These are phyloP conservation scores for Mucuna pruriens DNA, from an alignment of 306 rosid genomes.

Conservation along the genomic window DNA sequence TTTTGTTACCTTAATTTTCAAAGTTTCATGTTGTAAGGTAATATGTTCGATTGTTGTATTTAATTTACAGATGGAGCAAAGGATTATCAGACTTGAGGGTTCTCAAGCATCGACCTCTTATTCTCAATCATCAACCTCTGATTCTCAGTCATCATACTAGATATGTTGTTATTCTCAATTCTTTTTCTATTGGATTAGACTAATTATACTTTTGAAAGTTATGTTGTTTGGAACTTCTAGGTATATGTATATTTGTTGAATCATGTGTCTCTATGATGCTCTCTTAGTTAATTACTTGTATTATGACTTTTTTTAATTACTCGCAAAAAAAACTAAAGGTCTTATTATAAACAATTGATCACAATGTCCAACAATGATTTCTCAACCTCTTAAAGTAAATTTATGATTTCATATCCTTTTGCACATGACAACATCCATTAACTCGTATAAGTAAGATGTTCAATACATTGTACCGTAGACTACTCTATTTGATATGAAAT, in stretches of 20 bases:
- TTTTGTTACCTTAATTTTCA: background rate
- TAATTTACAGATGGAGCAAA: slow-evolving; percentile 58
- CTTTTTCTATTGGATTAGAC: slow-evolving; percentile 7
- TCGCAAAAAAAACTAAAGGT: background rate
- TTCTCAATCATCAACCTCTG: background rate
- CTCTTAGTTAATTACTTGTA: too few species aligned
- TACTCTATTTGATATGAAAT: too few species aligned
- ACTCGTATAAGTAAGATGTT: too few species aligned
- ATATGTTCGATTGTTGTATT: background rate
- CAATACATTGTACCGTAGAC: too few species aligned
- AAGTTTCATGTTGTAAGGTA: background rate
- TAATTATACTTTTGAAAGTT: background rate
- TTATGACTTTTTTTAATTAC: background rate
- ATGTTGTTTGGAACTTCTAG: background rate
- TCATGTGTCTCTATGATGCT: background rate
- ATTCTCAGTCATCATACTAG: background rate
- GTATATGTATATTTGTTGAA: slow-evolving; percentile 9
- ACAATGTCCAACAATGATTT: background rate
- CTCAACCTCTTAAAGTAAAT: background rate
- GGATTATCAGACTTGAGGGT: slow-evolving; percentile 44
- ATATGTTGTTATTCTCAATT: background rate
- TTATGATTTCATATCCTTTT: background rate
- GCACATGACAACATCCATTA: too few species aligned
- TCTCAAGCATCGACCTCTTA: slow-evolving; percentile 2
- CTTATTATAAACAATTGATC: background rate